Base-by-base conservation (phyloP, 345 rosid genomes). In the Rhodamnia rubescens region DNA sequence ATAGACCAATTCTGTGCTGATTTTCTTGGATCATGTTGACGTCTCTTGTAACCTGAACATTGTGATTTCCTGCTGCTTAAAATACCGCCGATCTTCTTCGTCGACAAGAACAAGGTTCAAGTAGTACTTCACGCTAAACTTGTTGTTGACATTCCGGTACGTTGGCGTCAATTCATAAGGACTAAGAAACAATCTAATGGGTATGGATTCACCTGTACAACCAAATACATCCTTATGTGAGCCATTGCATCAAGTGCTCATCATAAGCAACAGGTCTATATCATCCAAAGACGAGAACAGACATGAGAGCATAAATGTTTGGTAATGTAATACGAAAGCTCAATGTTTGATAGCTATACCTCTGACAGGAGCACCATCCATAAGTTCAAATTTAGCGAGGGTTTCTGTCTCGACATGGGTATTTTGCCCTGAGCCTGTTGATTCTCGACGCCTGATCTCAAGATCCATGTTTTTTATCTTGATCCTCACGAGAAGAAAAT, bases 291-390 rank as follows among this genome's bases (percentile, higher is more conserved):
- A 69, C 3, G 4, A 69, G 26, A 69, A 12, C 1, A 69, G 42
- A 32, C 78, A 32, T 69, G 11, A 32, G 78, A 32, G 24, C 44
- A 32, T 32, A 18, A 47, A 69, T 2, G 26, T 69, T 69, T 69
- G 47, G 80, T 36, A 69, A 47, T 5, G 13, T 36, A 69, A 36
- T 18, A 36, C 80, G 18, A 69, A 69, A 20, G 24, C 47, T 9
- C 47, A 36, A 53, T 18, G 44, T 53, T 82, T 53, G 59, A 47
- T 52, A 82, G 59, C 24, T 44, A 53, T 92, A 97, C 99, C 99
- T 94, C 99, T 92, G 81, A 98, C 99, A 0, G 99, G 98, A 89
- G 98, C 98, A 81, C 99, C 99, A 89, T 98, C 99, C 99, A 98
- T 98, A 92, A 98, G 85, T 90, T 96, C 99, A 81, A 93, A 98